Evolutionary conservation across 768 basidiomycete genomes (phyloP).

Genomic region (Pisolithus tinctorius): DNA sequence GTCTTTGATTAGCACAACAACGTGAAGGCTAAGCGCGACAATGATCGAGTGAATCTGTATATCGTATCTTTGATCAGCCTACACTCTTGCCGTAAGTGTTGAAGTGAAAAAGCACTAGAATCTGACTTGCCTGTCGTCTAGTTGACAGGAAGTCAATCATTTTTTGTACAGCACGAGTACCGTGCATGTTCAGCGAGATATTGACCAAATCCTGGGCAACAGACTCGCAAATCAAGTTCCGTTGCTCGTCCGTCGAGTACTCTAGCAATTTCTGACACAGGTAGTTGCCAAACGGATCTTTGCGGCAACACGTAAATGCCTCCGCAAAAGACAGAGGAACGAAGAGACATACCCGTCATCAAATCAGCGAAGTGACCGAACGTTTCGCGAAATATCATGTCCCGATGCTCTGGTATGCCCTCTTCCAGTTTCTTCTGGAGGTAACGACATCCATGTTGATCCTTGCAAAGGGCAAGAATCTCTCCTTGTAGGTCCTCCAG

Average conservation of each 20-base stretch:
- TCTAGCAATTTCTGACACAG: constrained; percentile 97
- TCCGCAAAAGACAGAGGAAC: constrained; percentile 1
- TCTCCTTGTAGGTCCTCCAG: constrained; percentile 95
- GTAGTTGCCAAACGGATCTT: constrained; percentile 98
- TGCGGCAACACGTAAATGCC: constrained; percentile 3
- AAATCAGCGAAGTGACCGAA: constrained; percentile 96
- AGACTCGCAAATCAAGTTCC: constrained; percentile 94
- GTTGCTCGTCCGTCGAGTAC: constrained; percentile 95
- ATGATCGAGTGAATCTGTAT: constrained; percentile 96
- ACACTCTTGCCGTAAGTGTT: constrained; percentile 44
- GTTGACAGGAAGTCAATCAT: constrained; percentile 99
- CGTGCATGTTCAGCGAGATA: constrained; percentile 99
- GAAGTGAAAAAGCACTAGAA: constrained; percentile 29
- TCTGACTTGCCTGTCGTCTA: constrained; percentile 73
- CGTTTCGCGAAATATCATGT: constrained; percentile 99
- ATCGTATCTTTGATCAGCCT: constrained; percentile 81
- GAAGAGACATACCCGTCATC: constrained; percentile 72
- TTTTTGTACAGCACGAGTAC: constrained; percentile 98
- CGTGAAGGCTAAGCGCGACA: constrained; percentile 91
- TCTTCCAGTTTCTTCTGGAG: constrained; percentile 99
- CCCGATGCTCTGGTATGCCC: constrained; percentile 89
- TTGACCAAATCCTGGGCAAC: constrained; percentile 96
- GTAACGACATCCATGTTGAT: constrained; percentile 98
- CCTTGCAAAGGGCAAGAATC: constrained; percentile 91
- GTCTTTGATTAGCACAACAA: constrained; percentile 99